Evolutionary conservation across 192 early-diverging fungal species (phyloP), one percentile per base, ranked within the genome.

Genomic region (Linnemannia hyalina): DNA sequence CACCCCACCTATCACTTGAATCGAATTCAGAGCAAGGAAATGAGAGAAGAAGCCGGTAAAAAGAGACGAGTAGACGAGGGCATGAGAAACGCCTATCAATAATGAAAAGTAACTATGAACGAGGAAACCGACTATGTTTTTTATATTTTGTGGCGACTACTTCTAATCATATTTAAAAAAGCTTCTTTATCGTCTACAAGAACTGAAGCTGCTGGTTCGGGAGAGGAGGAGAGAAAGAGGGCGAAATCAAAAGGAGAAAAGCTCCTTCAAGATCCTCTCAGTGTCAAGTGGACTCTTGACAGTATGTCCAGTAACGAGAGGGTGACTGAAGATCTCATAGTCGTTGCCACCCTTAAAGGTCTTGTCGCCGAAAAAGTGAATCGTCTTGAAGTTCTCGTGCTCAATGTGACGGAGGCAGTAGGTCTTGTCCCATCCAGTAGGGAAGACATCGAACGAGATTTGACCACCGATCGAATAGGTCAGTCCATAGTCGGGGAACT

Each of bases 281-380:
- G 98, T 99, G 85, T 98, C 97, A 40, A 91, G 91, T 42, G 97
- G 97, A 81, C 89, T 92, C 60, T 90, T 95, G 78, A 99, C 97
- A 38, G 93, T 68, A 87, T 99, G 98, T 49, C 98, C 98, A 38
- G 88, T 95, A 70, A 97, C 93, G 26, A 80, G 75, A 32, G 93
- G 91, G 89, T 99, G 94, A 63, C 70, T 88, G 88, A 95, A 99
- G 88, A 99, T 98, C 90, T 99, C 98, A 88, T 95, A 98, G 91
- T 99, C 98, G 88, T 99, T 99, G 76, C 98, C 98, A 54, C 98
- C 98, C 89, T 95, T 87, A 87, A 96, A 96, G 57, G 98, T 96
- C 93, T 99, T 99, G 91, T 99, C 98, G 73, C 98, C 98, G 90
- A 99, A 99, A 89, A 99, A 99, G 91, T 99, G 97, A 78, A 99